Base-by-base conservation (phyloP, 176 grass and related monocot species). In the Miscanthus lutarioriparius region DNA sequence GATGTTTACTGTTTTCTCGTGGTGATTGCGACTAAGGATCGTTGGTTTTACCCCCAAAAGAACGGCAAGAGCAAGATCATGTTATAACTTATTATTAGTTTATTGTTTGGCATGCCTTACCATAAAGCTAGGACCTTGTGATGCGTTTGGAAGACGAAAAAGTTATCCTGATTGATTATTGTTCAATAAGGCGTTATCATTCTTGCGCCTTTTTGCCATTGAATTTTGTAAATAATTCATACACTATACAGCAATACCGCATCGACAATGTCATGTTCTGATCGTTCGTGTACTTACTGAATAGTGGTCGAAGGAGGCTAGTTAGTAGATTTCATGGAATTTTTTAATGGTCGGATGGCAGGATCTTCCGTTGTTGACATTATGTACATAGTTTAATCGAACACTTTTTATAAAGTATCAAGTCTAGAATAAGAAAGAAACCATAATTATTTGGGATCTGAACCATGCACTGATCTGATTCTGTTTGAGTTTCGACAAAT, bases 151-250 rank as follows among this genome's bases (percentile, higher is more conserved):
- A 43, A 61, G 22, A 28, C 5, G 10, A 48, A 74, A 32, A 85
- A 10, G 16, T 77, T 56, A 54, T 71, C 17, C 68, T 74, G 26
- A 2, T 86, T 80, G 2, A 33, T 25, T 61, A 45, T 59, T 47
- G 38, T 64, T 0, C 25, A 33, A 28, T 33, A 64, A 68, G 15
- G 25, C 0, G 7, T 79, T 9, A 79, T 79, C 73, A 67, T 54
- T 6, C 22, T 70, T 82, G 15, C 1, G 1, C 27, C 36, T 38
- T 75, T 86, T 61, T 23, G 17, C 1, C 33, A 19, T 47, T 43
- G 37, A 59, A 38, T 38, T 80, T 80, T 83, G 15, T 75, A 79
- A 83, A 63, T 0, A 86, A 75, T 43, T 78, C 73, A 66, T 48
- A 47, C 3, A 11, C 40, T 43, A 43, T 43, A 43, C 37, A 25